phyloP scores from a whole-genome alignment of 306 rosid genomes.

The Acmispon strigosus region DNA sequence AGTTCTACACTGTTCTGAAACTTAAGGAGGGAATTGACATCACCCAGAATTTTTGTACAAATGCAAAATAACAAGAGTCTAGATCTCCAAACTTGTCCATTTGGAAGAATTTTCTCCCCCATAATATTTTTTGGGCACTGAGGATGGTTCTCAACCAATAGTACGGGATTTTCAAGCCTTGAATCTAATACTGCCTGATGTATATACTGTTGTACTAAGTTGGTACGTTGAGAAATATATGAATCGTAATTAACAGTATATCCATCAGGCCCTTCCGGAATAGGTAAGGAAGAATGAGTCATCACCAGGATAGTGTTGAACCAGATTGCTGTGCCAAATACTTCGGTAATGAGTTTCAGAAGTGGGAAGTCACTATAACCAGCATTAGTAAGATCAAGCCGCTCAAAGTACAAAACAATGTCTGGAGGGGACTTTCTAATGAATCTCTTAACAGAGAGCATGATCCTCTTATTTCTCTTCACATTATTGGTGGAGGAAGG shows the following conservation, averaged over 20 bases:
- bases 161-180: constrained; percentile 77
- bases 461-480: constrained; percentile 71
- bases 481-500: constrained; percentile 50
- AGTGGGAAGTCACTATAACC: constrained; percentile 48
- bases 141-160: constrained; percentile 94
- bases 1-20: constrained; percentile 73
- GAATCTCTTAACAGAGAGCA: constrained; percentile 72
- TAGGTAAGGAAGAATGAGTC: constrained; percentile 83
- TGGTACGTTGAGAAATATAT: constrained; percentile 49
- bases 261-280: constrained; percentile 79
- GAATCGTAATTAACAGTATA: constrained; percentile 59
- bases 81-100: constrained; percentile 94
- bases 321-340: constrained; percentile 87
- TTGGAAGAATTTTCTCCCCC: constrained; percentile 93
- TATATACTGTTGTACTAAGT: constrained; percentile 63
- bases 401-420: constrained; percentile 80
- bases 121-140: constrained; percentile 52
- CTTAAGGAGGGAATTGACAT: constrained; percentile 69
- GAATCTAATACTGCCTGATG: constrained; percentile 80
- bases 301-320: constrained; percentile 83
- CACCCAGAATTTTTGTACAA: constrained; percentile 78
- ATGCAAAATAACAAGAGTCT: constrained; percentile 70
- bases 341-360: constrained; percentile 70
- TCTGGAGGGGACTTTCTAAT: constrained; percentile 88
- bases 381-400: constrained; percentile 61